These are phyloP conservation scores for Emergomyces africanus DNA, from an alignment of 2,329 filamentous ascomycete genomes.

Conservation along the genomic window DNA sequence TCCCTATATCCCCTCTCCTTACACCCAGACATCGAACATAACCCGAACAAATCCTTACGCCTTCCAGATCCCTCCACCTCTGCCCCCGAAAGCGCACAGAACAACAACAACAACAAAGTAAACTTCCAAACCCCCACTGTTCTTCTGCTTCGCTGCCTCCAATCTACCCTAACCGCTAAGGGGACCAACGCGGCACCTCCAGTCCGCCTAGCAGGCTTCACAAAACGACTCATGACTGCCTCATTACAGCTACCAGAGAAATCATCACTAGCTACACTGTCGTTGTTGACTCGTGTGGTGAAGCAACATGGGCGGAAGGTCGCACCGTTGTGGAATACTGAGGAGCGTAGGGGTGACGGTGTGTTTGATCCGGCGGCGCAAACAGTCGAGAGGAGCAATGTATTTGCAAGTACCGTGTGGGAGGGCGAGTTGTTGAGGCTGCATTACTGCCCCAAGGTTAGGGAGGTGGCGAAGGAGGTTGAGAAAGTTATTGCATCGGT, in stretches of 20 bases:
- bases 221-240: constrained; percentile 75
- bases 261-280: constrained; percentile 66
- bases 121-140: constrained; percentile 94
- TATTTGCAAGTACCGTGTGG: constrained; percentile 83
- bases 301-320: constrained; percentile 75
- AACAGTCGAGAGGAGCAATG: constrained; percentile 76
- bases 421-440: constrained; percentile 75
- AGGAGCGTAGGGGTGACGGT: constrained; percentile 85
- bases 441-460: constrained; percentile 78
- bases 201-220: constrained; percentile 75
- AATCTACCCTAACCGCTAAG: constrained; percentile 66
- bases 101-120: constrained; percentile 47
- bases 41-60: constrained; percentile 57
- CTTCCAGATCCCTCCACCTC: constrained; percentile 51
- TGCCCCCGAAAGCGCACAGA: constrained; percentile 11
- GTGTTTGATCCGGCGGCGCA: constrained; percentile 61
- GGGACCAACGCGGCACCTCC: constrained; percentile 65
- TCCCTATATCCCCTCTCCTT: constrained; percentile 66
- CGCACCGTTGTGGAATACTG: constrained; percentile 79
- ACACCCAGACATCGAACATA: constrained; percentile 74
- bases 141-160: constrained; percentile 75
- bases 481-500: constrained; percentile 48
- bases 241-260: constrained; percentile 85
- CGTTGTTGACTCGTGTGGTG: constrained; percentile 63
- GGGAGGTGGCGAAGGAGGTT: constrained; percentile 57